phyloP scores from a whole-genome alignment of 116 monocot genomes.

The Papilionanthe hybrid region DNA sequence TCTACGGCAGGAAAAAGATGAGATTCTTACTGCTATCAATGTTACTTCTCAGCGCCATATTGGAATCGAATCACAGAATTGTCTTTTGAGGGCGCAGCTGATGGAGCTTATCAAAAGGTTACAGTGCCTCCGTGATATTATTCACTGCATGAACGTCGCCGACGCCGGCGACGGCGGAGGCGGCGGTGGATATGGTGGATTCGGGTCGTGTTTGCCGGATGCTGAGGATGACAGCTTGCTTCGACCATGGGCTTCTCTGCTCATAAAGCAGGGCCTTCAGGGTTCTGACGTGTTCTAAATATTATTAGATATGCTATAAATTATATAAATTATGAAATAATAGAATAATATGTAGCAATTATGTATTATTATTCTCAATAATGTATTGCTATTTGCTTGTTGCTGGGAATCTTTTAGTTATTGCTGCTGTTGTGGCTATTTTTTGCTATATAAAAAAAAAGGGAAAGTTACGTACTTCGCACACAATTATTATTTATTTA shows the following conservation, averaged over 20 bases:
- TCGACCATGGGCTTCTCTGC: conserved; percentile 23
- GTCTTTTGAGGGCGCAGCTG: conserved; percentile 48
- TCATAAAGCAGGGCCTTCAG: conserved; percentile 24
- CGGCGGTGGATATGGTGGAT: background rate
- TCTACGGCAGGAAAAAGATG: conserved; percentile 43
- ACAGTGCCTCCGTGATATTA: conserved; percentile 44
- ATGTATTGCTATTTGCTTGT: no score
- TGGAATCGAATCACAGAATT: conserved; percentile 47
- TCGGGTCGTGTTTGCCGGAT: background rate
- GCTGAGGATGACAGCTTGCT: conserved; percentile 14
- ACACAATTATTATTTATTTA: no score
- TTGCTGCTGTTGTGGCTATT: no score
- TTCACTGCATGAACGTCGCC: conserved; percentile 24
- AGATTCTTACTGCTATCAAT: conserved; percentile 29
- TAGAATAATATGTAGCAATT: background rate
- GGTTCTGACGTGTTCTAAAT: conserved; percentile 34
- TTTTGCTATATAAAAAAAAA: no score
- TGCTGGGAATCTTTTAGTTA: no score
- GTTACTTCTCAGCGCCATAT: conserved; percentile 28
- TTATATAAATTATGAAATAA: background rate
- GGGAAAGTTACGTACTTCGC: no score
- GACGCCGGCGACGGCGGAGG: background rate
- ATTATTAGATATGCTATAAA: conserved; percentile 11
- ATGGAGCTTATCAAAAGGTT: conserved; percentile 44
- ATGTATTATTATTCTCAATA: no score